Evolutionary conservation across 257 asterid genomes (phyloP), one percentile per base, ranked within the genome.

Genomic region (Petunia axillaris): DNA sequence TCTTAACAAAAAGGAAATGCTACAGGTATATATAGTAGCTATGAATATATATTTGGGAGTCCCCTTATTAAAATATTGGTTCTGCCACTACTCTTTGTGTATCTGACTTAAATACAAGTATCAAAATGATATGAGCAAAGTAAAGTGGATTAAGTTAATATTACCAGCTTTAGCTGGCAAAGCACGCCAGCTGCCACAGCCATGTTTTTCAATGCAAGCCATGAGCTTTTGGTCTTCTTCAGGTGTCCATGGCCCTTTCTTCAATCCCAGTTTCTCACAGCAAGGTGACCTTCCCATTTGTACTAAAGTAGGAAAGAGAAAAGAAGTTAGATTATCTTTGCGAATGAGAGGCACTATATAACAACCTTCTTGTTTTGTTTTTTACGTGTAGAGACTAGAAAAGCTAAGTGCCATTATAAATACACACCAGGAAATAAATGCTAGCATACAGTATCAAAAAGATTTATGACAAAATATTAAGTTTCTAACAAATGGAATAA

Each of bases 281-380:
- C 77, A 71, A 16, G 77, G 77, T 71, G 77, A 46, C n/a, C 77
- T 71, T 71, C 77, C 77, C 77, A 71, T 71, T 35, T 9, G 76
- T 0, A 40, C 46, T 46, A 54, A 53, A 3, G 58, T 9, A 54
- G 13, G 16, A 54, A 70, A 44, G 57, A 46, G 41, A 43, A n/a
- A 66, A 37, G 4, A 64, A 39, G 2, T 40, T 41, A 52, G 55
- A 52, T 52, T 52, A 52, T 9, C 10, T 48, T 52, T 52, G 14
- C 2, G 55, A 52, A 52, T 8, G 55, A 1, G 1, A 37, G 39
- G 13, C 38, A 38, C 2, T 11, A 13, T 64, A 38, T 37, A 9
- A 65, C 25, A 25, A 25, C 25, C 25, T 25, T 25, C 25, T 25
- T 25, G 25, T 25, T 25, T 25, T 65, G 37, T 41, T 41, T 40